Conservation (phyloP, 129 eudicot genomes). For the Chrysanthemum makinoi region DNA sequence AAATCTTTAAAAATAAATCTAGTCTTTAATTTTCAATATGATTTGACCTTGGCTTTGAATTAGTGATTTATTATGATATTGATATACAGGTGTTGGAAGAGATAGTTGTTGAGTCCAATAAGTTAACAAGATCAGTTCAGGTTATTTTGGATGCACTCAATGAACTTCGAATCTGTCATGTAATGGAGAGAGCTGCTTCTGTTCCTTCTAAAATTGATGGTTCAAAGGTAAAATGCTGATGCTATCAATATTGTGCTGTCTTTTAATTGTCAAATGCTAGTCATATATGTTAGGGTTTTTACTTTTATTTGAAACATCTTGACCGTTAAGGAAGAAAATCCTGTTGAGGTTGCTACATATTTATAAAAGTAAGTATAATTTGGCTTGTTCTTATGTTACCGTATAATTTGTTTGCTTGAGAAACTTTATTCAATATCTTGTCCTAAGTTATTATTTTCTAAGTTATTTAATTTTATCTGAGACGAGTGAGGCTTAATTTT, state of each 20-base stretch:
- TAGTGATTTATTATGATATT: background rate
- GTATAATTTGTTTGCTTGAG: conserved; percentile 4
- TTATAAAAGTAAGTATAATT: too few relatives aligned
- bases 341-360: too few relatives aligned
- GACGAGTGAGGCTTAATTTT: conserved; percentile 16
- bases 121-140: conserved; percentile 68
- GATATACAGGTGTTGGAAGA: conserved; percentile 66
- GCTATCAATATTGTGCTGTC: background rate
- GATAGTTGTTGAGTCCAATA: conserved; percentile 73
- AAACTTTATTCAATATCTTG: conserved; percentile 1
- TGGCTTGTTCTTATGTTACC: background rate
- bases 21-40: background rate
- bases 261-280: background rate
- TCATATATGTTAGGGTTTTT: background rate
- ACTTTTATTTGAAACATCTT: too few relatives aligned
- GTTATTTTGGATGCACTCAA: conserved; percentile 82
- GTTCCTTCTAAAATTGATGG: conserved; percentile 42
- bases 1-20: background rate
- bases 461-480: background rate
- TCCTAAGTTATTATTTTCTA: background rate
- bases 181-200: conserved; percentile 58
- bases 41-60: background rate
- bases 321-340: too few relatives aligned
- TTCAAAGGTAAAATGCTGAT: conserved; percentile 54
- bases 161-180: conserved; percentile 79